phyloP scores from a whole-genome alignment of 805 yeast genomes.

The Yarrowia deformans region DNA sequence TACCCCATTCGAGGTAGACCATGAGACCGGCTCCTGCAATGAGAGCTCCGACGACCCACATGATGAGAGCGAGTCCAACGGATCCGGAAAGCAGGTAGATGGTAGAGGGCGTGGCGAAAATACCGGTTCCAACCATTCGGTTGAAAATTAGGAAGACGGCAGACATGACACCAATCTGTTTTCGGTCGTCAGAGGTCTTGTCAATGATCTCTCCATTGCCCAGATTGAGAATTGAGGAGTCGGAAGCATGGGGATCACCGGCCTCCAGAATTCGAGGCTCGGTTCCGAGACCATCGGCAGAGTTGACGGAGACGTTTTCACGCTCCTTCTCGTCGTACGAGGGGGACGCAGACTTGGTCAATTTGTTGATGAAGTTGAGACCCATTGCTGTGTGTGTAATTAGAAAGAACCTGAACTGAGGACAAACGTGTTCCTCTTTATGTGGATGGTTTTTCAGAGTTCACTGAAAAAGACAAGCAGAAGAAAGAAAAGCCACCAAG shows the following conservation, averaged over 20 bases:
- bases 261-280: slow-evolving; percentile 23
- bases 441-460: background rate
- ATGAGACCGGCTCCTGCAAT: slow-evolving; percentile 70
- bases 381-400: slow-evolving; percentile 8
- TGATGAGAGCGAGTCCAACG: slow-evolving; percentile 71
- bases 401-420: background rate
- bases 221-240: slow-evolving; percentile 27
- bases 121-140: slow-evolving; percentile 79
- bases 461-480: slow-evolving; percentile 3
- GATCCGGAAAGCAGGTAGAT: slow-evolving; percentile 65
- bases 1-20: slow-evolving; percentile 83
- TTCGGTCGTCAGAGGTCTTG: slow-evolving; percentile 38
- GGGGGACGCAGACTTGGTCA: slow-evolving; percentile 26
- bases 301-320: slow-evolving; percentile 15
- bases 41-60: slow-evolving; percentile 78
- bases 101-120: slow-evolving; percentile 72
- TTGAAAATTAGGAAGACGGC: slow-evolving; percentile 72
- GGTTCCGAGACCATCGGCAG: slow-evolving; percentile 28
- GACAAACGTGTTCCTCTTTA: background rate
- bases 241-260: slow-evolving; percentile 27
- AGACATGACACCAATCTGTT: slow-evolving; percentile 58
- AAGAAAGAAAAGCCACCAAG: slow-evolving; percentile 29
- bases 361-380: slow-evolving; percentile 35
- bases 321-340: slow-evolving; percentile 27
- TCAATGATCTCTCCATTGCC: slow-evolving; percentile 37